Evolutionary conservation across 768 basidiomycete genomes (phyloP), one percentile per base, ranked within the genome.

Genomic region (Termitomyces sp.): DNA sequence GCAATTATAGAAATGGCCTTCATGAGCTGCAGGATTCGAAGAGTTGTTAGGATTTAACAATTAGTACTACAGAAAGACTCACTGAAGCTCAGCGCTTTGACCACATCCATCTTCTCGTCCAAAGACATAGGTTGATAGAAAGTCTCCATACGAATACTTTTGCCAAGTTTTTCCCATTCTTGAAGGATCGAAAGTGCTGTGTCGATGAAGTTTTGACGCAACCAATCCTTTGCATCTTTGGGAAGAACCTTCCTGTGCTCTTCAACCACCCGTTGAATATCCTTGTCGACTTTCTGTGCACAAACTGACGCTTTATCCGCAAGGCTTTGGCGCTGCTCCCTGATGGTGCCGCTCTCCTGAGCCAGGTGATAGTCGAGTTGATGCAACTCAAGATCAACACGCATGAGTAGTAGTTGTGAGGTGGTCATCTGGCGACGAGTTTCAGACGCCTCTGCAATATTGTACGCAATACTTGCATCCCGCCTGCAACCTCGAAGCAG

Each of bases 71-170:
- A 37, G 8, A 32, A 56, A 34, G 1, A 68, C 75, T 66, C 62
- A 84, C 85, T 67, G 61, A 86, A 86, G 29, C 70, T 57, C n/a
- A 86, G 67, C 0, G 81, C 81, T 48, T 75, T 76, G 40, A 87
- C 76, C 36, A 88, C 76, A 11, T 70, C 70, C 62, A 77, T 78
- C 36, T 77, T 76, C 63, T 89, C 87, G 4, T 86, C 73, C 49
- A 82, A 66, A 12, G 84, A 84, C 3, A 88, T 70, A 0, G 82
- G 72, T 57, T 78, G 63, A 59, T 88, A 86, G 66, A 84, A 80
- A 0, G 77, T 81, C 55, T 77, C 79, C 51, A 51, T 32, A 11
- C 72, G 67, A 40, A 87, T 69, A 15, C 74, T 75, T 15, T 60
- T 51, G 61, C 74, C 76, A 2, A 87, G 67, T 9, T 69, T 72